Evolutionary conservation across 75 land plant genomes (phyloP), one percentile per base, ranked within the genome.

Genomic region (Azolla pinnata): DNA sequence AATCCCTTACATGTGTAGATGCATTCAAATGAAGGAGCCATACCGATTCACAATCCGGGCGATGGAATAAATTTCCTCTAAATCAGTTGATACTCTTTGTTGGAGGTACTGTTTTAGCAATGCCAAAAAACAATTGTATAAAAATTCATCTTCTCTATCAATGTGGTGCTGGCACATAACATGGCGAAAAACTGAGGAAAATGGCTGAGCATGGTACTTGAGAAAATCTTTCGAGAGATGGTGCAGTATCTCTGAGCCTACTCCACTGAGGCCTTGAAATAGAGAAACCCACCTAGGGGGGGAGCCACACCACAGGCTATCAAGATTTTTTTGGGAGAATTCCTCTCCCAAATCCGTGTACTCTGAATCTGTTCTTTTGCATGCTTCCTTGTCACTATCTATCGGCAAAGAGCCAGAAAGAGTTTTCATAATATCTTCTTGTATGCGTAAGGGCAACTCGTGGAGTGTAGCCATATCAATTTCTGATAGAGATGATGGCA

Each of bases 241-340:
- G n/a, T 67, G 64, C 29, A 81, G 47, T 5, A 71, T 57, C 5
- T 35, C 40, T 5, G 40, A 5, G 5, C 40, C 40, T 12, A 5
- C 12, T 5, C 40, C 40, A 5, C 12, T 5, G 5, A 5, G 40
- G 5, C 12, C 40, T 12, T 35, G 40, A 35, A 35, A 35, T 5
- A 35, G 40, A 35, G 12, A 12, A 35, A 83, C 74, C 90, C 90
- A 86, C 16, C 27, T 57, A 5, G 83, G 86, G 50, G 90, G 83
- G 35, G 56, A 61, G 17, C 83, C 90, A 55, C 17, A 23, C 86
- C 86, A 86, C 26, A 86, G 78, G 28, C 12, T 12, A 35, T 35
- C 12, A 12, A 35, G 12, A 12, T 35, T 12, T 35, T 35, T 35
- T 12, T 35, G 40, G 40, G 40, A 35, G 12, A 5, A 5, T 12